These are phyloP conservation scores for Leishmania aethiopica DNA, from an alignment of 208 protist species.

Conservation along the genomic window DNA sequence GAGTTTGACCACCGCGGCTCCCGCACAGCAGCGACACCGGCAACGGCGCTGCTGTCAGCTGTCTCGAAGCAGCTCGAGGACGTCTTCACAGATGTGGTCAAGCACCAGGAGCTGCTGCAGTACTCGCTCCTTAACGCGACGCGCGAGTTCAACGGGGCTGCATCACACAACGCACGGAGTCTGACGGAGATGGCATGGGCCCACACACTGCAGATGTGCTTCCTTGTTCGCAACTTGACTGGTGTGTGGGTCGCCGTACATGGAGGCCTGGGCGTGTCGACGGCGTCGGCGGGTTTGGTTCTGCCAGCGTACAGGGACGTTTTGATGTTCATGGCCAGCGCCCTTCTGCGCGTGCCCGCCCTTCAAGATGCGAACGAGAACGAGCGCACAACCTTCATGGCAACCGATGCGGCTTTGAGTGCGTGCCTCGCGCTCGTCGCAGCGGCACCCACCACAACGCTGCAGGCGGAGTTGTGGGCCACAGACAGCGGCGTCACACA, in stretches of 20 bases:
- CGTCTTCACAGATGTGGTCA: conserved; percentile 39
- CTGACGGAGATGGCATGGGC: conserved; percentile 56
- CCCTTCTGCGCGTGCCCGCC: conserved; percentile 42
- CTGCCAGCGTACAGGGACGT: conserved; percentile 38
- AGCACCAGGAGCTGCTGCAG: conserved; percentile 56
- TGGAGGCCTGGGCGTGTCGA: conserved; percentile 45
- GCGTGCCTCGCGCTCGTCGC: conserved; percentile 44
- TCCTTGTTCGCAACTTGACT: conserved; percentile 55
- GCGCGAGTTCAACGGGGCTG: conserved; percentile 47
- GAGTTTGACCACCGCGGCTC: conserved; percentile 13
- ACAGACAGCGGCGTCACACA: conserved; percentile 49
- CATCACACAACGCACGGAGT: conserved; percentile 46
- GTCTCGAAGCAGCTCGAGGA: conserved; percentile 41
- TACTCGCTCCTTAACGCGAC: conserved; percentile 31
- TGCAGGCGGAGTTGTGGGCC: conserved; percentile 65
- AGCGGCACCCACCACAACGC: conserved; percentile 41
- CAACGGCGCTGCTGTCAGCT: conserved; percentile 24
- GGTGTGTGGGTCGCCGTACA: conserved; percentile 60
- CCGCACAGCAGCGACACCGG: neutral
- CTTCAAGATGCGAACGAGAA: conserved; percentile 28
- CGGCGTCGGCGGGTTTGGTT: conserved; percentile 27
- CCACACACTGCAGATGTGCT: conserved; percentile 57
- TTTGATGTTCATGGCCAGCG: conserved; percentile 56
- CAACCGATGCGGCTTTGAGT: conserved; percentile 47
- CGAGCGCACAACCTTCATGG: conserved; percentile 37